phyloP scores from a whole-genome alignment of 257 asterid species.

The Nemophila menziesii region DNA sequence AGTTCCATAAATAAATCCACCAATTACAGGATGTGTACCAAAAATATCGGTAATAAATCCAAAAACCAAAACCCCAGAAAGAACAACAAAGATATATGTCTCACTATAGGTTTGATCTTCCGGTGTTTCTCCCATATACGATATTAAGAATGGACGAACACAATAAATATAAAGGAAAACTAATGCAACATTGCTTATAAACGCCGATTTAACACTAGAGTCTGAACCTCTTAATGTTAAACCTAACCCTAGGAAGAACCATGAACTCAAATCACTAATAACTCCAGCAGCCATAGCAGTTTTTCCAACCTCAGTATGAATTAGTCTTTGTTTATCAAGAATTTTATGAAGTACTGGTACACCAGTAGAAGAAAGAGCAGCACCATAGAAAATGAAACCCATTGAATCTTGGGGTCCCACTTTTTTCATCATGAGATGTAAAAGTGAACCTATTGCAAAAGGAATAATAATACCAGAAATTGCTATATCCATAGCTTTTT shows the following conservation, averaged over 20 bases:
- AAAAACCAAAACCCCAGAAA: constrained; percentile 35
- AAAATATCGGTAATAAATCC: constrained; percentile 50
- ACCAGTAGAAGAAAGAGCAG: constrained; percentile 58
- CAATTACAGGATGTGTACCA: constrained; percentile 92
- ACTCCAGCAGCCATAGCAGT: constrained; percentile 43
- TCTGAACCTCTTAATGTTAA: constrained; percentile 29
- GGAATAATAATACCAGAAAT: constrained; percentile 47
- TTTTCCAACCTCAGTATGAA: constrained; percentile 66
- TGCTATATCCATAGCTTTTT: constrained; percentile 47
- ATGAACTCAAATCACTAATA: constrained; percentile 42
- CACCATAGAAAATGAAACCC: constrained; percentile 68
- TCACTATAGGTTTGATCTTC: constrained; percentile 87
- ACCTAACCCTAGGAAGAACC: constrained; percentile 52
- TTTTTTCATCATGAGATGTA: constrained; percentile 24
- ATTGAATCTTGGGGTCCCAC: constrained; percentile 3
- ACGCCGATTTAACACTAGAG: background rate
- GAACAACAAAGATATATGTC: constrained; percentile 55
- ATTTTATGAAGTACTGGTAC: constrained; percentile 39
- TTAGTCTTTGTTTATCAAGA: constrained; percentile 54
- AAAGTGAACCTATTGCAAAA: constrained; percentile 30
- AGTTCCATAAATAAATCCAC: constrained; percentile 74
- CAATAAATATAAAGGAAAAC: constrained; percentile 30
- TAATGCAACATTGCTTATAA: constrained; percentile 28
- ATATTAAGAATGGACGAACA: constrained; percentile 49
- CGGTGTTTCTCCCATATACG: constrained; percentile 50